Evolutionary conservation across 352 stramenopile genomes (phyloP).

Genomic region (Blastocystis hominis): DNA sequence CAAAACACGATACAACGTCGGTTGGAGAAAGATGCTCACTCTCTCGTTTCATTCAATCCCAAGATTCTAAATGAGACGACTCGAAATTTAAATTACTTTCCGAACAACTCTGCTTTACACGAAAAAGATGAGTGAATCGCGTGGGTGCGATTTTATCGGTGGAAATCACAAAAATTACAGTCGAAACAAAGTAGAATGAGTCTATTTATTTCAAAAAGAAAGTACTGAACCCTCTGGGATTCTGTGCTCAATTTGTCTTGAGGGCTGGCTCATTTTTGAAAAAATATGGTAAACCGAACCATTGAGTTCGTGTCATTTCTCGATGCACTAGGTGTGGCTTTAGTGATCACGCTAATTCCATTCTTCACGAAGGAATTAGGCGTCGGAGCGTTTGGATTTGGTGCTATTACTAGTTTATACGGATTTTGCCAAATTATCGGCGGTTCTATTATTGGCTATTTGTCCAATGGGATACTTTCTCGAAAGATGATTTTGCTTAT

Average conservation of each 20-base stretch:
- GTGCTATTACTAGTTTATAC: conserved; percentile 39
- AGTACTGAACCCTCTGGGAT: background rate
- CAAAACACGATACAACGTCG: background rate
- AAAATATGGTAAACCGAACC: background rate
- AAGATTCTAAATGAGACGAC: background rate
- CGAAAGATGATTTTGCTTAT: conserved; percentile 24
- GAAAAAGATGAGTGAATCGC: no score
- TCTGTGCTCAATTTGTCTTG: background rate
- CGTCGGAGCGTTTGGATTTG: conserved; percentile 44
- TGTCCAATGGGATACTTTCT: background rate
- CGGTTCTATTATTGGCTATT: conserved; percentile 16
- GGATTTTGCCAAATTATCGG: conserved; percentile 50
- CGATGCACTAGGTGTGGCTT: conserved; percentile 27
- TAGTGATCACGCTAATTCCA: conserved; percentile 45
- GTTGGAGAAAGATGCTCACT: background rate
- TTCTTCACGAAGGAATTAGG: conserved; percentile 54
- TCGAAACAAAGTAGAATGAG: no score
- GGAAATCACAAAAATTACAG: no score
- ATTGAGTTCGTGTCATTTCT: conserved; percentile 46
- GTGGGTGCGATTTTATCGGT: no score
- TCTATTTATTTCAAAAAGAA: background rate
- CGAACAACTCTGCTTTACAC: no score
- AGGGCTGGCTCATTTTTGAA: background rate
- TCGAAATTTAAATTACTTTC: background rate
- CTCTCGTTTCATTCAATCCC: background rate